phyloP scores from a whole-genome alignment of 352 stramenopile genomes.

The Discostella stelligera region DNA sequence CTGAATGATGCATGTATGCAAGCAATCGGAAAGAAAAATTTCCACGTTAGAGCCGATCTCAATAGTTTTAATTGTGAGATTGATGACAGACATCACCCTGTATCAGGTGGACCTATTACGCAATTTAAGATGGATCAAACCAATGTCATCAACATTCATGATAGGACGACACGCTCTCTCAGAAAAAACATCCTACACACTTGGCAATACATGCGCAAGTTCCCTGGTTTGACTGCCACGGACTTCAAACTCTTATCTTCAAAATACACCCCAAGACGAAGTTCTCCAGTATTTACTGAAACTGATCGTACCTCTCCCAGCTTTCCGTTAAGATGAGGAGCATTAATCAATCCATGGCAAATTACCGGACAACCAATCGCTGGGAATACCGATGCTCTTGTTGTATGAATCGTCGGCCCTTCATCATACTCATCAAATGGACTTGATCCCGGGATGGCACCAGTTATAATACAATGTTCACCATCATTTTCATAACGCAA shows the following conservation, averaged over 20 bases:
- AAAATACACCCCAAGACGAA: conserved; percentile 14
- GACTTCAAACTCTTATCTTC: conserved; percentile 8
- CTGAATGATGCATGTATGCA: too few species aligned
- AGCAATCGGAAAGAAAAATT: background rate
- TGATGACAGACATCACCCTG: too few species aligned
- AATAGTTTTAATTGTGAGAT: background rate
- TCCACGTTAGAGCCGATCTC: background rate
- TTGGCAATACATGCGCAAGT: conserved; percentile 18
- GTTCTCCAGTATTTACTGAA: background rate
- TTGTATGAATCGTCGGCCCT: conserved; percentile 7
- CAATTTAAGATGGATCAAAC: too few species aligned
- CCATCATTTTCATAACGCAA: conserved; percentile 22
- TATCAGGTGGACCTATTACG: background rate
- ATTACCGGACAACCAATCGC: conserved; percentile 1
- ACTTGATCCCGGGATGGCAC: conserved; percentile 29
- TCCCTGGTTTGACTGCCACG: conserved; percentile 8
- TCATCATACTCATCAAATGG: conserved; percentile 45
- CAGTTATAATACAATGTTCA: conserved; percentile 37
- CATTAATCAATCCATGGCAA: conserved; percentile 20
- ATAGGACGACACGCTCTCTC: too few species aligned
- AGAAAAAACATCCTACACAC: background rate
- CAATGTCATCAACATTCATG: too few species aligned
- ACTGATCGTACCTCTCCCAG: conserved; percentile 6
- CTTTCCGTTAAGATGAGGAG: conserved; percentile 18
- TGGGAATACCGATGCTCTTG: background rate